phyloP scores from a whole-genome alignment of 2,329 filamentous ascomycete species.

The Zelopaecilomyces penicillatus region DNA sequence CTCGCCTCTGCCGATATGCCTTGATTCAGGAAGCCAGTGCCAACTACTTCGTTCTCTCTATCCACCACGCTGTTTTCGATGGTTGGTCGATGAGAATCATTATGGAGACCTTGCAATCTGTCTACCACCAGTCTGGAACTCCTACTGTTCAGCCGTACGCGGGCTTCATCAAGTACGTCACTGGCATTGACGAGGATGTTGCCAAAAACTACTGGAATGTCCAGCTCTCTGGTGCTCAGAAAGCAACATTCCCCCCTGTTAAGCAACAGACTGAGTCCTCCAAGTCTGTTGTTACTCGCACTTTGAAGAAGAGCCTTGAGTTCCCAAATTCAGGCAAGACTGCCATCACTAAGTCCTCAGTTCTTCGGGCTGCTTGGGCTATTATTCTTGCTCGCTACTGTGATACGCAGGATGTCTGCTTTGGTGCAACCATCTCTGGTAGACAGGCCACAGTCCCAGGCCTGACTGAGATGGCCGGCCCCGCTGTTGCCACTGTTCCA shows the following conservation, averaged over 20 bases:
- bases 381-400: constrained; percentile 25
- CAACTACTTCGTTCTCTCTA: background rate
- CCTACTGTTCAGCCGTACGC: background rate
- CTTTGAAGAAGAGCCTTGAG: no score
- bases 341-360: constrained; percentile 9
- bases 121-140: background rate
- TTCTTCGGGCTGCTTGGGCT: constrained; percentile 5
- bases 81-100: constrained; percentile 8
- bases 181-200: background rate
- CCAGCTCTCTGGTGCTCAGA: background rate
- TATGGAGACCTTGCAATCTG: background rate
- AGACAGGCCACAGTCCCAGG: constrained; percentile 12
- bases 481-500: constrained; percentile 14
- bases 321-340: background rate
- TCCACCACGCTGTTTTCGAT: constrained; percentile 11
- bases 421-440: constrained; percentile 14
- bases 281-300: no score
- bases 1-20: background rate
- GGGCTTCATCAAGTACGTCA: background rate
- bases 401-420: constrained; percentile 14
- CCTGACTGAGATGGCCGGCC: constrained; percentile 13
- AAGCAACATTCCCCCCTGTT: background rate
- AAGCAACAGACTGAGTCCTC: no score
- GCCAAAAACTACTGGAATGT: background rate
- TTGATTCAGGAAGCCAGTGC: background rate